Percentiles rank a stretch among this genome's conserved stretches.
Conservation (phyloP, 1,284 basidiomycete genomes). For the Fomitiporia mediterranea region DNA sequence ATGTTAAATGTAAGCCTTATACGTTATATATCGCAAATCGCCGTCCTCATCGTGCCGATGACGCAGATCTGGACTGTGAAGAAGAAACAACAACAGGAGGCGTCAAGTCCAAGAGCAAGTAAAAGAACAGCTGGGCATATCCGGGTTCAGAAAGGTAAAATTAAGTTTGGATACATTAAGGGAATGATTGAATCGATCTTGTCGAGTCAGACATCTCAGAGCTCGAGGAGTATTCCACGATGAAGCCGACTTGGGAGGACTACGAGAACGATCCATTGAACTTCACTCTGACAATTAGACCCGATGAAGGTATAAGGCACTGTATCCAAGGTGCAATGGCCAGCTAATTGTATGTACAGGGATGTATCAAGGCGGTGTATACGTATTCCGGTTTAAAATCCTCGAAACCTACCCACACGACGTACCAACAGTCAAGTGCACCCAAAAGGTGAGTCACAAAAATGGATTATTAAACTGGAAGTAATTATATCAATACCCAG, state of each 20-base stretch:
- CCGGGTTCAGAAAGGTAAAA: constrained; percentile 92
- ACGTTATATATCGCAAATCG: constrained; percentile 14
- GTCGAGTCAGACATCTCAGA: constrained; percentile 81
- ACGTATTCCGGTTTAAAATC: constrained; percentile 92
- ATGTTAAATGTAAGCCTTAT: constrained; percentile 48
- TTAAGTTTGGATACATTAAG: not conserved
- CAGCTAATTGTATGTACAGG: constrained; percentile 45
- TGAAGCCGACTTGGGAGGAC: constrained; percentile 93
- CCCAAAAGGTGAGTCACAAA: constrained; percentile 68
- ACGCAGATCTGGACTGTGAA: constrained; percentile 94
- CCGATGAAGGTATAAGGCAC: constrained; percentile 79
- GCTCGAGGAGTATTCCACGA: constrained; percentile 92
- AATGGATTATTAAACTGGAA: not conserved
- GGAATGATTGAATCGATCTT: not conserved
- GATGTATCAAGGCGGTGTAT: constrained; percentile 96
- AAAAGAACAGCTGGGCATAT: constrained; percentile 98
- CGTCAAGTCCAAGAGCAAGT: constrained; percentile 93
- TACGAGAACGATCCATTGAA: constrained; percentile 84
- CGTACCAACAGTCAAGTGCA: constrained; percentile 98
- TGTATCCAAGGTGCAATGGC: not conserved
- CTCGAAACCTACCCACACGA: constrained; percentile 99
- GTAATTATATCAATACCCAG: constrained; percentile 37
- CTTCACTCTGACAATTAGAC: constrained; percentile 92
- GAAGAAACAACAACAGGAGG: constrained; percentile 72
- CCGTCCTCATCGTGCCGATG: not conserved